These are phyloP conservation scores for Corrigiola litoralis DNA, from an alignment of 179 eudicot genomes.

Conservation along the genomic window DNA sequence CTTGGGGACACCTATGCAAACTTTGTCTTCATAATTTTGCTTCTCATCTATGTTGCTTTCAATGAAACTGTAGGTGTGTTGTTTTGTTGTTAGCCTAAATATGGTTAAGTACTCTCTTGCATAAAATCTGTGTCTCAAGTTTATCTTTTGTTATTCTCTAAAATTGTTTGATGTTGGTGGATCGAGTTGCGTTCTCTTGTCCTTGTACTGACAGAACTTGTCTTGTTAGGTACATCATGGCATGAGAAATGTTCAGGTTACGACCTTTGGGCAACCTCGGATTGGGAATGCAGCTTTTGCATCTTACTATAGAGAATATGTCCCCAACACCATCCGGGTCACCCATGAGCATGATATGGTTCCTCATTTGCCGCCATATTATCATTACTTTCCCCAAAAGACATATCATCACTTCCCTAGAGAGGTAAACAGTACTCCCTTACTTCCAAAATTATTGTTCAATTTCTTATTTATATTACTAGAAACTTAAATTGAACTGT, in stretches of 20 bases:
- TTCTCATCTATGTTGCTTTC: too few species aligned
- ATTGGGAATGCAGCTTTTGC: conserved; percentile 89
- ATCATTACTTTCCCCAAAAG: conserved; percentile 56
- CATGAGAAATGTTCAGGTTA: conserved; percentile 53
- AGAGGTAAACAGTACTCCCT: too few species aligned
- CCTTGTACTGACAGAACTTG: not conserved
- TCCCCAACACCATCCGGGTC: conserved; percentile 88
- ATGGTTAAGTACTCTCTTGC: too few species aligned
- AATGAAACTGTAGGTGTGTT: too few species aligned
- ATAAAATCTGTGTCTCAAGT: not conserved
- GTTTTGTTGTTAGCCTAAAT: too few species aligned
- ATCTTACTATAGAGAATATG: conserved; percentile 48
- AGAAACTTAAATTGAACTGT: too few species aligned
- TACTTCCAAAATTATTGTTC: too few species aligned
- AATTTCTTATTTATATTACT: too few species aligned
- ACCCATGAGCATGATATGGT: conserved; percentile 88
- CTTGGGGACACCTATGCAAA: too few species aligned
- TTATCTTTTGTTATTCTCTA: not conserved
- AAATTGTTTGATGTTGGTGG: conserved; percentile 1
- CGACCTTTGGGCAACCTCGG: conserved; percentile 93
- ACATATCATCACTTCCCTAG: conserved; percentile 92
- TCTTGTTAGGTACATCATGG: conserved; percentile 53
- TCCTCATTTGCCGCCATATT: conserved; percentile 96
- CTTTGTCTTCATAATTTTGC: too few species aligned
- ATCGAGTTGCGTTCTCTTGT: conserved; percentile 2